Base-by-base conservation (phyloP, 768 basidiomycete species). In the Floccularia luteovirens region DNA sequence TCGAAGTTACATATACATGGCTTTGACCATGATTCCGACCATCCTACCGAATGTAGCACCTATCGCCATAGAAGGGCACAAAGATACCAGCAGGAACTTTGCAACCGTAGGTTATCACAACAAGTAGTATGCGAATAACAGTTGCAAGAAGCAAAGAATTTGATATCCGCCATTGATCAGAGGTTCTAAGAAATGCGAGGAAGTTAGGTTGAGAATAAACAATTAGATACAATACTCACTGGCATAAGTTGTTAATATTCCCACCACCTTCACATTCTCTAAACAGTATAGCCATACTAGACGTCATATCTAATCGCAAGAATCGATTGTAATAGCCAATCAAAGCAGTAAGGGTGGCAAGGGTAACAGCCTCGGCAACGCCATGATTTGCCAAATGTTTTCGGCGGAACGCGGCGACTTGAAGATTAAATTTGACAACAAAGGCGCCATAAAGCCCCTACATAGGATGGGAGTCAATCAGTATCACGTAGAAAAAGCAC, bases 1-100 rank as follows among this genome's bases (percentile, higher is more conserved):
- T 16, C 20, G 5, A 23, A 37, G 52, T 53, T 72, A 85, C 93
- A 70, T 72, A 58, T 94, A 82, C 61, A 96, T 70, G 0, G 92
- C 92, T 61, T 96, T 94, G 23, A 97, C 92, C 47, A 96, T 71
- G 44, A 97, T 98, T 1, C 96, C 96, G 13, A 99, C 66, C 91
- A 98, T 96, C 27, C 96, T 72, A 2, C 96, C 96, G 54, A 98
- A 98, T 0, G 90, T 86, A 3, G 96, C 96, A 27, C 96, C 96
- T 41, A 98, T 82, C 1, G 94, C 96, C 96, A 99, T 98, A 2
- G 93, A 96, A 1, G 96, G n/a, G 96, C 0, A 99, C 90, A 49
- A 99, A 99, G 49, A 99, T 99, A 19, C 96, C 96, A 8, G 89
- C 89, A 1, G 96, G 96, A 0, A 99, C 96, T 58, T 91, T 97